Conservation (phyloP, 192 early-diverging fungal species). For the Podila epigama region DNA sequence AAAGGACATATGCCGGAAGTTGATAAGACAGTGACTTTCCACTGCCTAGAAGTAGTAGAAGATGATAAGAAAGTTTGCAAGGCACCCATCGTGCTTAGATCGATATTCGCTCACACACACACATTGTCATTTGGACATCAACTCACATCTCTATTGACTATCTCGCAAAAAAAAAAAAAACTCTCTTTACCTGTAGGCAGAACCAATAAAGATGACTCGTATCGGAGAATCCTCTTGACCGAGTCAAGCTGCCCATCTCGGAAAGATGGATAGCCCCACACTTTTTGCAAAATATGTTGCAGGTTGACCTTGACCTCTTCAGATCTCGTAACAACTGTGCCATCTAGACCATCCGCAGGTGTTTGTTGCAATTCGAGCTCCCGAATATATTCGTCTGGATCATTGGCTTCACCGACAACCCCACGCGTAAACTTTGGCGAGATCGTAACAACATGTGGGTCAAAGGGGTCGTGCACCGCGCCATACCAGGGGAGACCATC, state of each 20-base stretch:
- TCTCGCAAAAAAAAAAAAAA: not conserved
- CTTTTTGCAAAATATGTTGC: slow-evolving; percentile 48
- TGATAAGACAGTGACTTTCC: slow-evolving; percentile 87
- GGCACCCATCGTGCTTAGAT: too few species aligned
- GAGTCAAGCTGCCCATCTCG: slow-evolving; percentile 56
- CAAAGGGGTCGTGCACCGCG: slow-evolving; percentile 17
- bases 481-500: slow-evolving; percentile 41
- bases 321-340: too few species aligned
- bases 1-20: slow-evolving; percentile 72
- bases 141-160: too few species aligned
- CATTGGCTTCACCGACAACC: slow-evolving; percentile 17
- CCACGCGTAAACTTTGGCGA: slow-evolving; percentile 12
- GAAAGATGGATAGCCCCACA: slow-evolving; percentile 54
- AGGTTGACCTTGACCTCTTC: slow-evolving; percentile 57
- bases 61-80: too few species aligned
- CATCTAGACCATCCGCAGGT: not conserved
- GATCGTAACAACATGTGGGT: slow-evolving; percentile 29
- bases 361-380: slow-evolving; percentile 10
- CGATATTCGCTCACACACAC: too few species aligned
- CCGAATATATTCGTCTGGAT: slow-evolving; percentile 37
- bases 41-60: slow-evolving; percentile 6
- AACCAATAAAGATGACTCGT: slow-evolving; percentile 57
- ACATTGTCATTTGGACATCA: too few species aligned
- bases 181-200: slow-evolving; percentile 59
- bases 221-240: slow-evolving; percentile 51